Conservation (phyloP, 257 asterid genomes). For the Capsicum chinense region DNA sequence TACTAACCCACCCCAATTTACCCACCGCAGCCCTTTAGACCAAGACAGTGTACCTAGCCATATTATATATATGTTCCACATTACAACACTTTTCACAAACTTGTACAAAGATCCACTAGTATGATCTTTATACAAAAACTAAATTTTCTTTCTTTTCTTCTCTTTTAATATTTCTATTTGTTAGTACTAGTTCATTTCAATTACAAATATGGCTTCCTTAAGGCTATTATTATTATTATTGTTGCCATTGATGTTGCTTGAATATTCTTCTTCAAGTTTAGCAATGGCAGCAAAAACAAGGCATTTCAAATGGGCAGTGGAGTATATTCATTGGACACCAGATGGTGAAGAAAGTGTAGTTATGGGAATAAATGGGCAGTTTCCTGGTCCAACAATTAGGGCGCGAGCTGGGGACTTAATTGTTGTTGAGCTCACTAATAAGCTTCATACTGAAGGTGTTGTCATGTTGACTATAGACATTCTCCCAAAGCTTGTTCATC, state of each 20-base stretch:
- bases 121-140: background rate
- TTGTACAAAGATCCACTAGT: background rate
- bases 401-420: conserved; percentile 74
- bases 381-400: conserved; percentile 84
- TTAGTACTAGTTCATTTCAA: background rate
- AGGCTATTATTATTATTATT: background rate
- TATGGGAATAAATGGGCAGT: conserved; percentile 72
- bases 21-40: background rate
- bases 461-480: conserved; percentile 23
- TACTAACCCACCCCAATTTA: background rate
- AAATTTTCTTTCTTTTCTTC: conserved; percentile 7
- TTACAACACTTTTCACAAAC: background rate
- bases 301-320: conserved; percentile 72
- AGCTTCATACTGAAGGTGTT: conserved; percentile 74
- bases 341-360: conserved; percentile 67
- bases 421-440: conserved; percentile 62
- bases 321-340: conserved; percentile 67
- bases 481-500: too few species aligned
- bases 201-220: background rate
- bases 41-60: background rate
- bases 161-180: background rate
- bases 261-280: conserved; percentile 13
- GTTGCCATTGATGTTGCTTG: background rate
- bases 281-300: conserved; percentile 45
- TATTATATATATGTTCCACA: background rate